These are phyloP conservation scores for Falciphora oryzae DNA, from an alignment of 2,329 filamentous ascomycete genomes.

Conservation along the genomic window DNA sequence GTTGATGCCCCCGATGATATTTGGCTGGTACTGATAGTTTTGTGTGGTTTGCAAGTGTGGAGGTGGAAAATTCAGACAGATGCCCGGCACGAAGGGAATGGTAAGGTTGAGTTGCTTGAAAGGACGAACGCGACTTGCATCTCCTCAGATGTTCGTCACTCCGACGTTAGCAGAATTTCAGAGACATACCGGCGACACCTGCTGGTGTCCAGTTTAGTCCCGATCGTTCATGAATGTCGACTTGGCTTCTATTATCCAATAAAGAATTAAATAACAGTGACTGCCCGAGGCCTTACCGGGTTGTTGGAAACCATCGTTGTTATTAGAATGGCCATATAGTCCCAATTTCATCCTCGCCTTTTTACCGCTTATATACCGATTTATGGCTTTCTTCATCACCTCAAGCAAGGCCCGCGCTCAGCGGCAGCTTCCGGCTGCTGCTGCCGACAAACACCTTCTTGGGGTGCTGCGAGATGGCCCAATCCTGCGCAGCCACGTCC, in stretches of 20 bases:
- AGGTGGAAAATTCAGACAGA: too few species aligned
- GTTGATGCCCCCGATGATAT: too few species aligned
- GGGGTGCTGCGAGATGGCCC: conserved; percentile 53
- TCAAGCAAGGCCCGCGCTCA: conserved; percentile 28
- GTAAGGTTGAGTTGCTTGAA: too few species aligned
- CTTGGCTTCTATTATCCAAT: background rate
- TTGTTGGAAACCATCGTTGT: too few species aligned
- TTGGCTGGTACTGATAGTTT: too few species aligned
- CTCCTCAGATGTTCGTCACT: background rate
- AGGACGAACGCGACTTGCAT: too few species aligned
- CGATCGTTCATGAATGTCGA: background rate
- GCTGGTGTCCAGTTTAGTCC: background rate
- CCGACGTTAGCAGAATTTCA: background rate
- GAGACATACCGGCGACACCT: background rate
- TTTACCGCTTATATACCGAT: background rate
- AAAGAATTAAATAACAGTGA: background rate
- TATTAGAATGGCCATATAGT: too few species aligned
- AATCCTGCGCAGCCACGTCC: conserved; percentile 76
- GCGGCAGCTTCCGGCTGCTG: conserved; percentile 49
- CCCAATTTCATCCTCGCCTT: background rate
- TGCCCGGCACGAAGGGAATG: too few species aligned
- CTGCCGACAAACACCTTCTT: conserved; percentile 52
- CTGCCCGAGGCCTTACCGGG: too few species aligned
- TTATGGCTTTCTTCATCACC: background rate
- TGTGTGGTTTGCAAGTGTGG: too few species aligned